Evolutionary conservation across 352 stramenopile species (phyloP), one percentile per base, ranked within the genome.

Genomic region (Phytophthora colocasiae): DNA sequence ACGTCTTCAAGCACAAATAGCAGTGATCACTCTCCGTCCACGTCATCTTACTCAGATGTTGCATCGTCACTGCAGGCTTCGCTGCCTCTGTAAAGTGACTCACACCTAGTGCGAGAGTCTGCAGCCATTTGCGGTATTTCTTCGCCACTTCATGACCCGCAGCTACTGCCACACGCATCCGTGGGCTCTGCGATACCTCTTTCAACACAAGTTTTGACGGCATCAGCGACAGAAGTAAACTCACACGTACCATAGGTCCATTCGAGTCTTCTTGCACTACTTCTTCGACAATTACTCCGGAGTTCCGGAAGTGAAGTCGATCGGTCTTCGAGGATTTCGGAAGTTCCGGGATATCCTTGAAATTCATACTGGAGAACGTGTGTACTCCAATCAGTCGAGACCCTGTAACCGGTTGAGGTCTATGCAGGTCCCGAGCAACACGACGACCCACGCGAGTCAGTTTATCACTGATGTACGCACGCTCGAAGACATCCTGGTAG

Each of bases 401-500:
- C 6, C 41, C 55, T 14, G 58, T 71, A 6, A 60, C 51, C 2
- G 57, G 57, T 36, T 61, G 53, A 36, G 24, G 52, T 40, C 46
- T 40, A n/a, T 62, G 46, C 19, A 52, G 53, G 22, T 83, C 71
- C 6, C 63, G 39, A 1, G 71, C 56, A 1, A 36, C 52, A 7
- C 64, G 66, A 2, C 62, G 52, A 3, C 77, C 67, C n/a, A 81
- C 60, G 7, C 73, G 68, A 22, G 61, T 46, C 9, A 80, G 32
- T 34, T 51, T 62, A 36, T 74, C 55, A 38, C 67, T 77, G 24
- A 60, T 66, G 39, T 71, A 45, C n/a, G 54, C 26, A 24, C 77
- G 77, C 57, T 87, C 66, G 63, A 87, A 90, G 24, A 73, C 62
- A 56, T 90, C 81, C 56, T 90, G 81, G 66, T 89, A 90, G 65